Conservation (phyloP, 1,284 basidiomycete species). For the Pseudozyma tsukubaensis region DNA sequence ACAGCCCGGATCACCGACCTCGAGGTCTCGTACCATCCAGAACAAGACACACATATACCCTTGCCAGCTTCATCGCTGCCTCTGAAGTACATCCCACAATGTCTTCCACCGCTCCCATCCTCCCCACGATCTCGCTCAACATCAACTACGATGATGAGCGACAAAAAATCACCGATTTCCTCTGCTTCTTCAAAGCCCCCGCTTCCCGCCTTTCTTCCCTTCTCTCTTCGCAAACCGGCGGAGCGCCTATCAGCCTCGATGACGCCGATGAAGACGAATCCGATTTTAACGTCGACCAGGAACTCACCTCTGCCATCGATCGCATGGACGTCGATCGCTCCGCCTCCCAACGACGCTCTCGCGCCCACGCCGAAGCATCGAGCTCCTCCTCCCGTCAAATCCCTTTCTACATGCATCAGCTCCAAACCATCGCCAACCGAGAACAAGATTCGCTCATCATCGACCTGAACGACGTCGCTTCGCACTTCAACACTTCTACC, state of each 20-base stretch:
- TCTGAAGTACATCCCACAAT: conserved; percentile 7
- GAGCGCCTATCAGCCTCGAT: conserved; percentile 25
- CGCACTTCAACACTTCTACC: conserved; percentile 57
- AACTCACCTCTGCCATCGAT: conserved; percentile 27
- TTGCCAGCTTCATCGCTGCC: neutral
- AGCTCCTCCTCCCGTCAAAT: conserved; percentile 25
- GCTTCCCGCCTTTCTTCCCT: conserved; percentile 38
- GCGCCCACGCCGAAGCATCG: conserved; percentile 1
- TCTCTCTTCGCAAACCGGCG: conserved; percentile 10
- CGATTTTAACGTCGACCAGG: conserved; percentile 30
- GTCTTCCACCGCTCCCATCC: conserved; percentile 55
- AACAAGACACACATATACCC: conserved; percentile 9
- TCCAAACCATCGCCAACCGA: conserved; percentile 94
- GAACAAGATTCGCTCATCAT: conserved; percentile 86
- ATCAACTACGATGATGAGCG: conserved; percentile 73
- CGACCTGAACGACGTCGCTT: conserved; percentile 82
- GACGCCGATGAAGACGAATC: conserved; percentile 31
- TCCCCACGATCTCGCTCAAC: conserved; percentile 73
- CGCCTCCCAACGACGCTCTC: neutral
- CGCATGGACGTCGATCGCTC: conserved; percentile 44
- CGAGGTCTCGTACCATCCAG: neutral
- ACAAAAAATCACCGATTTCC: conserved; percentile 64
- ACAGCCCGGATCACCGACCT: neutral
- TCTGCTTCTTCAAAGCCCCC: conserved; percentile 60
- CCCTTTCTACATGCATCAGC: conserved; percentile 87